These are phyloP conservation scores for Dunaliella primolecta DNA, from an alignment of 139 green algal species.

Conservation along the genomic window DNA sequence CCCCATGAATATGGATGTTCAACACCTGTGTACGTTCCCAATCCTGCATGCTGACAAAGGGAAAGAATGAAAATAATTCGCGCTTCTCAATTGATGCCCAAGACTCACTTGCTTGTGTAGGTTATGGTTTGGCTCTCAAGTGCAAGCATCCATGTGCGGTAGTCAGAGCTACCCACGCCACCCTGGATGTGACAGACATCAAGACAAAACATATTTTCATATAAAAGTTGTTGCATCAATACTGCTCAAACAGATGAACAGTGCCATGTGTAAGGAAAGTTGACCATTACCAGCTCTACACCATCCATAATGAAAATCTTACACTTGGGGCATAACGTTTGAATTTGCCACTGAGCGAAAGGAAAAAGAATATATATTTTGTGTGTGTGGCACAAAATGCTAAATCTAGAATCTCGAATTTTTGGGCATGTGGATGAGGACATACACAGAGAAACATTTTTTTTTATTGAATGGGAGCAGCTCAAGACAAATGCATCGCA, in stretches of 20 bases:
- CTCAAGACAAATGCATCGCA: too few species aligned
- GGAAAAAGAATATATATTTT: too few species aligned
- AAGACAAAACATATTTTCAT: background rate
- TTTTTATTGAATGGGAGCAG: too few species aligned
- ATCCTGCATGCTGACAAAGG: too few species aligned
- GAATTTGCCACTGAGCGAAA: background rate
- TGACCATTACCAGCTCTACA: background rate
- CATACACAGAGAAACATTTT: too few species aligned
- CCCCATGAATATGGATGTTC: too few species aligned
- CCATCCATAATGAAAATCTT: background rate
- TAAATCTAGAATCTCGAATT: too few species aligned
- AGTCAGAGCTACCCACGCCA: constrained; percentile 49
- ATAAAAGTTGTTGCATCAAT: background rate
- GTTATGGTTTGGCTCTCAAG: constrained; percentile 9
- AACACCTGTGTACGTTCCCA: too few species aligned
- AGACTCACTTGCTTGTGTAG: background rate
- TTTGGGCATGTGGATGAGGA: too few species aligned
- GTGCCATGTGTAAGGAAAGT: background rate
- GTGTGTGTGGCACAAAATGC: too few species aligned
- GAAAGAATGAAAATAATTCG: too few species aligned
- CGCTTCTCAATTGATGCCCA: too few species aligned
- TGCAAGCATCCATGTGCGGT: background rate
- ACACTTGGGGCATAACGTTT: background rate
- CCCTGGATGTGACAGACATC: constrained; percentile 22
- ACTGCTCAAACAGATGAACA: background rate